Base-by-base conservation (phyloP, 148 eudicot genomes). In the Rhododendron kiyosumense region DNA sequence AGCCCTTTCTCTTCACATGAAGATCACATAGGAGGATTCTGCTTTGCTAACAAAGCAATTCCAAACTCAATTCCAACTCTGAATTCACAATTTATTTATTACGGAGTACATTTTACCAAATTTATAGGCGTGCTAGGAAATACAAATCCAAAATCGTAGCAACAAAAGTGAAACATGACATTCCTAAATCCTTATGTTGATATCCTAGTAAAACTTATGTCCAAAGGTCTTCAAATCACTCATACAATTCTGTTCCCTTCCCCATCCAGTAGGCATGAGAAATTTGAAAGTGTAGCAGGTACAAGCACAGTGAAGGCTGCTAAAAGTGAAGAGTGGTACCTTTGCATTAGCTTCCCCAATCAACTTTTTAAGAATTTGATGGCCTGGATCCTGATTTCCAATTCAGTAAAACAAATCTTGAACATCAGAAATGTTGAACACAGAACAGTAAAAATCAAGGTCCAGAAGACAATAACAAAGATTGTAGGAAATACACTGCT, bases 351-450 rank as follows among this genome's bases (percentile, higher is more conserved):
- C 90, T 51, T 94, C 96, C 28, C 99, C 98, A 36, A 94, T 81
- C 88, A 96, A 87, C 86, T 89, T 93, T 85, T 86, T 95, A 83
- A 96, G 89, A 88, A 96, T 51, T 85, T 85, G 92, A 88, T 94
- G 95, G 18, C 98, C 99, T n/a, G 99, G 97, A 91, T 96, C 99
- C 98, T 95, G 90, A 43, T 89, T 88, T 67, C 73, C 45, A 45
- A 81, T 13, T 48, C 76, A 30, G 18, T 26, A 10, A 36, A 75
- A 17, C 18, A 75, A 12, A 71, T 5, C n/a, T 15, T 13, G 46
- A 75, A 38, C 5, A 38, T 75, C 34, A 51, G 38, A 36, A 76
- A 52, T 20, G 6, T 26, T 26, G 1, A 34, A 22, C 5, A 36
- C 43, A 5, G 41, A 14, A 49, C 28, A 63, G 36, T 11, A 67